These are phyloP conservation scores for Capronia epimyces DNA, from an alignment of 2,329 filamentous ascomycete genomes.

Conservation along the genomic window DNA sequence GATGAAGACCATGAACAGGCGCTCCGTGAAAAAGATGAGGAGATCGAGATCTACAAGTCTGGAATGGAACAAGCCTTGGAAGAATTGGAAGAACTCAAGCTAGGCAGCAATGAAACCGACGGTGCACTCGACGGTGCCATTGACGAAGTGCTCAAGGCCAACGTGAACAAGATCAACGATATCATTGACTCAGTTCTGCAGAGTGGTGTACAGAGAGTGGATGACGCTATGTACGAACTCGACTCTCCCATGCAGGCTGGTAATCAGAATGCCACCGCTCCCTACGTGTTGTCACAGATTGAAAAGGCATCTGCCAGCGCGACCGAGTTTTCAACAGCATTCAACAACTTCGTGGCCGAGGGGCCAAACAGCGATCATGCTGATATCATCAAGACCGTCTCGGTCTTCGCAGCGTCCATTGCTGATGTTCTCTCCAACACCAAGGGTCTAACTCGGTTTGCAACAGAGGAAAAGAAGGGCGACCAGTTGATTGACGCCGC, in stretches of 20 bases:
- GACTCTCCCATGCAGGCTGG: conserved; percentile 98
- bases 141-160: conserved; percentile 78
- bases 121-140: conserved; percentile 82
- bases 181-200: conserved; percentile 96
- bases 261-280: conserved; percentile 93
- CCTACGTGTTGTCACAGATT: conserved; percentile 92
- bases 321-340: conserved; percentile 94
- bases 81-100: conserved; percentile 78
- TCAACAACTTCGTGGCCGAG: conserved; percentile 98
- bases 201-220: conserved; percentile 84
- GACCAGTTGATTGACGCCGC: conserved; percentile 79
- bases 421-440: conserved; percentile 91
- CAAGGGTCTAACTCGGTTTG: conserved; percentile 87
- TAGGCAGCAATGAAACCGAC: conserved; percentile 68
- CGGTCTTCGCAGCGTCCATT: conserved; percentile 81
- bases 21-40: conserved; percentile 90
- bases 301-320: conserved; percentile 92
- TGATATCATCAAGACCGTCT: conserved; percentile 89
- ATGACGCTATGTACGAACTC: conserved; percentile 93
- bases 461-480: conserved; percentile 90
- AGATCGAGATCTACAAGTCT: conserved; percentile 95
- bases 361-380: conserved; percentile 84
- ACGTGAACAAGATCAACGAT: conserved; percentile 88
- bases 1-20: conserved; percentile 79
- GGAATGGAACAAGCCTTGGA: conserved; percentile 95